A percentile compares a stretch with the other conserved stretches of the same genome.
Evolutionary conservation across 345 rosid species (phyloP).

Genomic region (Syzygium jambos): DNA sequence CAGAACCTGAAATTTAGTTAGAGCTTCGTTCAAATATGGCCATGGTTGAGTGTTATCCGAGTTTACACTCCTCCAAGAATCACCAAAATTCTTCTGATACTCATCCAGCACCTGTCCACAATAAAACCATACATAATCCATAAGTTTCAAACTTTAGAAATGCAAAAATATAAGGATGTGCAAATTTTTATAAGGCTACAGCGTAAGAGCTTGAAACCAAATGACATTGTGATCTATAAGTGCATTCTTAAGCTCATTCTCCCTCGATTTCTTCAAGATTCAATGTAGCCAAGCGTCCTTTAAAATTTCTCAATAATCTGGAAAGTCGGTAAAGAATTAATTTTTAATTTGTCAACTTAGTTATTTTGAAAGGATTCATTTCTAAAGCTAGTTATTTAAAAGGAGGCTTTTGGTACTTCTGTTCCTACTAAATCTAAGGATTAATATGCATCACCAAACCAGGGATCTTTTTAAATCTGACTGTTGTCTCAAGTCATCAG

Average conservation of each 20-base stretch:
- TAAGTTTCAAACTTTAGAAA: not conserved
- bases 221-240: not conserved
- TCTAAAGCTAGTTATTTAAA: not conserved
- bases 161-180: not conserved
- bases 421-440: not conserved
- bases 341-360: not conserved
- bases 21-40: conserved; percentile 74
- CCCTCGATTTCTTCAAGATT: not conserved
- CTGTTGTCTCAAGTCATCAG: not conserved
- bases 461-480: not conserved
- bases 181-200: not conserved
- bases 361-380: not conserved
- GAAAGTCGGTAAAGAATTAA: not conserved
- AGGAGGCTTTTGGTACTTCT: not conserved
- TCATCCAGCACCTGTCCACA: conserved; percentile 69
- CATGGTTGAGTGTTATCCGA: conserved; percentile 54
- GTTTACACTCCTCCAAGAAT: conserved; percentile 62
- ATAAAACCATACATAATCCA: not conserved
- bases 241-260: not conserved
- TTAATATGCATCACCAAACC: not conserved
- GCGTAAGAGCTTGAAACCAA: not conserved
- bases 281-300: not conserved
- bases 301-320: not conserved
- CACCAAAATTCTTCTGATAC: conserved; percentile 85
- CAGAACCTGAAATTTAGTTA: conserved; percentile 69